These are phyloP conservation scores for Xylaria nigripes DNA, from an alignment of 495 filamentous ascomycete genomes.

Conservation along the genomic window DNA sequence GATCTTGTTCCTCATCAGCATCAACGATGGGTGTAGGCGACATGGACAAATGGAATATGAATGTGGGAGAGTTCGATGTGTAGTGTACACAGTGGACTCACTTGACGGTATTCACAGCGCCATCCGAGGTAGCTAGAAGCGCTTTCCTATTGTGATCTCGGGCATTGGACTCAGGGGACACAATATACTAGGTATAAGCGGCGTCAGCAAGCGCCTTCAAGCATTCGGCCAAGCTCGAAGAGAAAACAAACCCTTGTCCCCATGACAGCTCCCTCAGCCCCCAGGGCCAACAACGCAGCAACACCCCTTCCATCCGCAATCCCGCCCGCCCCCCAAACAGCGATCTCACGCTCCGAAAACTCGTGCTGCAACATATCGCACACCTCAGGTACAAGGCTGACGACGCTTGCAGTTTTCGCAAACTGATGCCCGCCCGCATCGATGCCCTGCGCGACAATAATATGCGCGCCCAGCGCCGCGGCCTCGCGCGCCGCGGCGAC, in stretches of 20 bases:
- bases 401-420: slow-evolving; percentile 46
- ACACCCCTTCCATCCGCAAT: slow-evolving; percentile 60
- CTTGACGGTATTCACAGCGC: slow-evolving; percentile 55
- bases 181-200: slow-evolving; percentile 41
- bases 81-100: slow-evolving; percentile 8
- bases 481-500: slow-evolving; percentile 47
- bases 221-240: too few species aligned
- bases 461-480: slow-evolving; percentile 43
- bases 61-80: not conserved
- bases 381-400: slow-evolving; percentile 35
- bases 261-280: slow-evolving; percentile 56
- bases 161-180: slow-evolving; percentile 56
- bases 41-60: not conserved
- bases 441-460: slow-evolving; percentile 62
- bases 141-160: slow-evolving; percentile 51
- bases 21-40: not conserved
- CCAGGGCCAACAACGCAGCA: slow-evolving; percentile 56
- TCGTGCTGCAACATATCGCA: slow-evolving; percentile 42
- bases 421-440: slow-evolving; percentile 74
- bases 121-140: slow-evolving; percentile 53
- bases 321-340: slow-evolving; percentile 64
- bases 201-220: slow-evolving; percentile 13
- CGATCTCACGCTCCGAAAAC: slow-evolving; percentile 34
- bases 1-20: slow-evolving; percentile 31
- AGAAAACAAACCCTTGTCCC: slow-evolving; percentile 52